phyloP scores from a whole-genome alignment of 169 alveolate species.

The Eimeria brunetti region DNA sequence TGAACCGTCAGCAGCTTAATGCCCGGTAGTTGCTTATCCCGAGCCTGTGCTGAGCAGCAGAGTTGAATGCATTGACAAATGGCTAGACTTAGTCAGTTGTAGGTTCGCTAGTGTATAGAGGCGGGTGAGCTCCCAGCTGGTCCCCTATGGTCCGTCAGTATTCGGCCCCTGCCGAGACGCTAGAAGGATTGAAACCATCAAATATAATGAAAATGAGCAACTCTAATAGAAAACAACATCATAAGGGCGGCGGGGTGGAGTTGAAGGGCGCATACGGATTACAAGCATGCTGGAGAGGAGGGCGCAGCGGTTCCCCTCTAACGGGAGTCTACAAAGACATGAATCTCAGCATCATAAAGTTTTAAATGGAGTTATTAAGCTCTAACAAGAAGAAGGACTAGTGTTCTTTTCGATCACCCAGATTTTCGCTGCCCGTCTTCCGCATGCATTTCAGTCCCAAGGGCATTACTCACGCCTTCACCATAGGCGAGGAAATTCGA shows the following conservation, averaged over 20 bases:
- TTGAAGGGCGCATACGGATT: background rate
- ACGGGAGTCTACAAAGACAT: background rate
- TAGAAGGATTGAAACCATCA: background rate
- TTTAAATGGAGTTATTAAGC: background rate
- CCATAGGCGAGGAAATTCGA: background rate
- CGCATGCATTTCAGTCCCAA: slow-evolving; percentile 35
- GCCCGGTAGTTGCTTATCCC: slow-evolving; percentile 1
- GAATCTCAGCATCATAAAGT: background rate
- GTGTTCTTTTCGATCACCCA: background rate
- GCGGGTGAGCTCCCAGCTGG: background rate
- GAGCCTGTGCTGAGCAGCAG: background rate
- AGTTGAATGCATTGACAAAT: background rate
- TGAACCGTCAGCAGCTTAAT: background rate
- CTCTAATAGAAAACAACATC: background rate
- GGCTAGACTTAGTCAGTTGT: background rate
- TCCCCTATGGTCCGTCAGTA: background rate
- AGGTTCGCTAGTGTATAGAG: background rate
- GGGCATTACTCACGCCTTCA: slow-evolving; percentile 23
- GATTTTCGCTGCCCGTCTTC: background rate
- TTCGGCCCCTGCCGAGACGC: background rate
- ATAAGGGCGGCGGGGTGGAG: background rate
- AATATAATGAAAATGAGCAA: background rate
- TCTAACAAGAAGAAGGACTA: background rate
- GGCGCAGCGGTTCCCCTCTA: background rate
- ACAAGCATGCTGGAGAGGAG: background rate